Evolutionary conservation across 1,284 basidiomycete species (phyloP).

Genomic region (Cryptococcus neoformans): DNA sequence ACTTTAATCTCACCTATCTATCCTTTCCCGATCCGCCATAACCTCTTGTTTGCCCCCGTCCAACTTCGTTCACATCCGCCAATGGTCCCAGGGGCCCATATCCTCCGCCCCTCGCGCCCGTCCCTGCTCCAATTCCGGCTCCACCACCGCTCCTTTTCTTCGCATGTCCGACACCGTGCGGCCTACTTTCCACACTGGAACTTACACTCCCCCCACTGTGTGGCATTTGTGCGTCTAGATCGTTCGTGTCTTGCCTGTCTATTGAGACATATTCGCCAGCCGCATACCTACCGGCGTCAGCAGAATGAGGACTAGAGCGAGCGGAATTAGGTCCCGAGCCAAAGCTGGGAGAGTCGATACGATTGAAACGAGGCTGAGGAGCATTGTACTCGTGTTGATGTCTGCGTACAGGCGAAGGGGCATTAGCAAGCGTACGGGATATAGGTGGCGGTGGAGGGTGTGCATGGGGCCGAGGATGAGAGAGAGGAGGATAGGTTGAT

Average conservation of each 20-base stretch:
- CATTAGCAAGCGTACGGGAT: slow-evolving; percentile 10
- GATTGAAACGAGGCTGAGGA: slow-evolving; percentile 2
- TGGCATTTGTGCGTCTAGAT: slow-evolving; percentile 9
- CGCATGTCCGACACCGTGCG: slow-evolving; percentile 31
- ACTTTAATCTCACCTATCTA: not conserved
- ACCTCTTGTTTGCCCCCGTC: not conserved
- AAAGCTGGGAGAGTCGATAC: not conserved
- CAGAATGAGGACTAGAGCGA: not conserved
- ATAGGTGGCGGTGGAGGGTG: slow-evolving; percentile 37
- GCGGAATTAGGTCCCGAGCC: not conserved
- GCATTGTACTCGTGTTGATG: slow-evolving; percentile 16
- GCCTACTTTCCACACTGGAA: slow-evolving; percentile 24
- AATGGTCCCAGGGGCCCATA: slow-evolving; percentile 44
- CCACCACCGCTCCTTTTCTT: slow-evolving; percentile 40
- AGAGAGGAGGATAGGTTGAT: too few species aligned
- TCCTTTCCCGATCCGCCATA: not conserved
- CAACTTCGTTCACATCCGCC: slow-evolving; percentile 21
- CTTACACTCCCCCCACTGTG: slow-evolving; percentile 18
- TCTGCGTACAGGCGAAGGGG: slow-evolving; percentile 29
- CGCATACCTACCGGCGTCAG: not conserved
- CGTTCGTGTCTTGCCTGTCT: not conserved
- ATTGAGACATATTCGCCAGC: slow-evolving; percentile 5
- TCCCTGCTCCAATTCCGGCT: not conserved
- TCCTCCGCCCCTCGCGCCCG: too few species aligned
- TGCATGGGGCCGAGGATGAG: not conserved